These are phyloP conservation scores for Trichomonas gallinae DNA, from an alignment of 208 protist genomes.

Conservation along the genomic window DNA sequence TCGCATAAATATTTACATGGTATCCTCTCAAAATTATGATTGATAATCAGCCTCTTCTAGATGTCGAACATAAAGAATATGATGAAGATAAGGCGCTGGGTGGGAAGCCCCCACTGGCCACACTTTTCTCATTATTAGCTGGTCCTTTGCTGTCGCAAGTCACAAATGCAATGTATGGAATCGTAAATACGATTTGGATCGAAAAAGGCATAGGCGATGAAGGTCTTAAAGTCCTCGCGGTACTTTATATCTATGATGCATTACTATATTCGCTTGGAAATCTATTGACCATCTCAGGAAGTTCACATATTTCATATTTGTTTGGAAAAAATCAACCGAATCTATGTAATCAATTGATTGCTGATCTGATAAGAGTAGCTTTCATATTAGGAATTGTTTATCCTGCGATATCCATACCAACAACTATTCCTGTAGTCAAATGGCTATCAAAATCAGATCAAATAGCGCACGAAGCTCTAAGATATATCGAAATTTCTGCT, in stretches of 20 bases:
- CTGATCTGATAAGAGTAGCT: background rate
- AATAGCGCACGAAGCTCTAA: background rate
- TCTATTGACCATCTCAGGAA: background rate
- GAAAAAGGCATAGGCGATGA: background rate
- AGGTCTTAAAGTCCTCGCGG: background rate
- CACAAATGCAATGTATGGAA: background rate
- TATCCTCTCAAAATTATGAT: too few relatives aligned
- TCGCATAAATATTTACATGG: too few relatives aligned
- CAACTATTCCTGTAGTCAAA: background rate
- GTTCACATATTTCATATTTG: background rate
- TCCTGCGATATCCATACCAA: background rate
- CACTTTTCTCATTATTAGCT: background rate
- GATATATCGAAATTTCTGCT: background rate
- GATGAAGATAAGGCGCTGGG: background rate
- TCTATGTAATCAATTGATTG: background rate
- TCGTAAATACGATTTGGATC: background rate
- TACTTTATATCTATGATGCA: background rate
- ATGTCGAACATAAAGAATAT: background rate
- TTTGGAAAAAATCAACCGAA: background rate
- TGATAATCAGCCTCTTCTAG: background rate
- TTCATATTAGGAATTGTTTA: background rate
- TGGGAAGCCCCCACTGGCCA: background rate
- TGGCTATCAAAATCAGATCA: background rate
- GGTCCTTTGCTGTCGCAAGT: background rate
- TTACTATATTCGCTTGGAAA: background rate